Percentiles rank a stretch among this genome's conserved stretches.
phyloP scores from a whole-genome alignment of 257 asterid species.

The Nicotiana benthamiana region DNA sequence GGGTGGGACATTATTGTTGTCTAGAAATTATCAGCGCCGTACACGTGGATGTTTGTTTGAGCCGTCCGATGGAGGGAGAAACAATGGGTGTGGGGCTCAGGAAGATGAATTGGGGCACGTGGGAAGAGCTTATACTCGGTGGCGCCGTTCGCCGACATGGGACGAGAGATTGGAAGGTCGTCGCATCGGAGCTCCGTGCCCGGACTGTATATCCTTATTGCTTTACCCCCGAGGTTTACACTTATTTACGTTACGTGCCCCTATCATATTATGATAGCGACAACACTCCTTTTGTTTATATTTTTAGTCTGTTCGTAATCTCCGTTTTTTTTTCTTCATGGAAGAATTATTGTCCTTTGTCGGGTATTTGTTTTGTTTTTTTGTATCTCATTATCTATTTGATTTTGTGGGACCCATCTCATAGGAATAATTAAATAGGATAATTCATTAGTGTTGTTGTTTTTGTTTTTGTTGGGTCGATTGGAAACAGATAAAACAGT shows the following conservation, averaged over 20 bases:
- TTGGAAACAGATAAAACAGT: rapidly evolving
- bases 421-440: neutral
- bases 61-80: slow-evolving; percentile 25
- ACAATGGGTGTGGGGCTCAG: slow-evolving; percentile 28
- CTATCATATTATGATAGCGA: neutral
- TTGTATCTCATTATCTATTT: neutral
- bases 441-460: no score
- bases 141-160: slow-evolving; percentile 74
- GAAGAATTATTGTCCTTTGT: neutral
- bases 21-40: slow-evolving; percentile 16
- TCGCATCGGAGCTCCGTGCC: slow-evolving; percentile 68
- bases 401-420: neutral
- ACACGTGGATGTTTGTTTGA: slow-evolving; percentile 28
- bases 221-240: slow-evolving; percentile 58
- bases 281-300: neutral
- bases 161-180: slow-evolving; percentile 58
- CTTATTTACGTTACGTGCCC: neutral
- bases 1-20: neutral
- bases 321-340: neutral
- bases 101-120: slow-evolving; percentile 54
- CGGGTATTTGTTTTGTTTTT: neutral
- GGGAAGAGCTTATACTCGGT: slow-evolving; percentile 84
- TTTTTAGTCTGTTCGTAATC: neutral
- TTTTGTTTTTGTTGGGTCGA: no score
- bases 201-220: slow-evolving; percentile 42